Conservation (phyloP, 805 yeast genomes). For the Saturnispora ahearnii region DNA sequence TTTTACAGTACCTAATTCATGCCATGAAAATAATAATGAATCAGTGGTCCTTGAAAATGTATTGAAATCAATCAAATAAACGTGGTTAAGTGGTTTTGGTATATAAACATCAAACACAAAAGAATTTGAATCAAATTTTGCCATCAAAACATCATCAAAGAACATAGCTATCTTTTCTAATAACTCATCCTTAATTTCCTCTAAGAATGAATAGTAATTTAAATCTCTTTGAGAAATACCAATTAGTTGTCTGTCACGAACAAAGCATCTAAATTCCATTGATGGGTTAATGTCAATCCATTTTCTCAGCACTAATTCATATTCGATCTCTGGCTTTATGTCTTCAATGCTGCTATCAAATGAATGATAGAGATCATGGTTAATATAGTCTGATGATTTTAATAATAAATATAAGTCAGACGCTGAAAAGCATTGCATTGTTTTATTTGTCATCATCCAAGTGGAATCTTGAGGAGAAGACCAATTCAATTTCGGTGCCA, state of each 20-base stretch:
- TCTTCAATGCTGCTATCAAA: constrained; percentile 35
- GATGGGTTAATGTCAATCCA: constrained; percentile 87
- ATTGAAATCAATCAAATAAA: constrained; percentile 74
- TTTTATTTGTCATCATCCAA: constrained; percentile 79
- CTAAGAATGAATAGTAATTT: constrained; percentile 68
- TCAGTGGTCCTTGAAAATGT: constrained; percentile 78
- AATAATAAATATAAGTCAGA: constrained; percentile 73
- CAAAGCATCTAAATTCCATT: constrained; percentile 82
- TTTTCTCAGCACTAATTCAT: constrained; percentile 67
- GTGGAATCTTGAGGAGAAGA: constrained; percentile 92
- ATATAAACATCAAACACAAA: constrained; percentile 77
- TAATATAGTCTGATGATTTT: constrained; percentile 80
- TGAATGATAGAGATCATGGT: constrained; percentile 73
- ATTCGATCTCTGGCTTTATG: constrained; percentile 23
- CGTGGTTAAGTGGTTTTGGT: constrained; percentile 61
- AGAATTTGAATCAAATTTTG: constrained; percentile 42
- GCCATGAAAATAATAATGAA: constrained; percentile 74
- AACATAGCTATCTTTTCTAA: constrained; percentile 43
- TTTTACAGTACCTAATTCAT: constrained; percentile 45
- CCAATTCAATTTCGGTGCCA: constrained; percentile 92
- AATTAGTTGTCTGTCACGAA: constrained; percentile 49
- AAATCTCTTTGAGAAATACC: constrained; percentile 83
- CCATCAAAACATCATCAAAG: constrained; percentile 37
- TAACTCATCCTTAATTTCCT: constrained; percentile 40
- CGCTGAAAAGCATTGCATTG: constrained; percentile 59